Evolutionary conservation across 192 early-diverging fungal species (phyloP).

Genomic region (Entophlyctis luteolus): DNA sequence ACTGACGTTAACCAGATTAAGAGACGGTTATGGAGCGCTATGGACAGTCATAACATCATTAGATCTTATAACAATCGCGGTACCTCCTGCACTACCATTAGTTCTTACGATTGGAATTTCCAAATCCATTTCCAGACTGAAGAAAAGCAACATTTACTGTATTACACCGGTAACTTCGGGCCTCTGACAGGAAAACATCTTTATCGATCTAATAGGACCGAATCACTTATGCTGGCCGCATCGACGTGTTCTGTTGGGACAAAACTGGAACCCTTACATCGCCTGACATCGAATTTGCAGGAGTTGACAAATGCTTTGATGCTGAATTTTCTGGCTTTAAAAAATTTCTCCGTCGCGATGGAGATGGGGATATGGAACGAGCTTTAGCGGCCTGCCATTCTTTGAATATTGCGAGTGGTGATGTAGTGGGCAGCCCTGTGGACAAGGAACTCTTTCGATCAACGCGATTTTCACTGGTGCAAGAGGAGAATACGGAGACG

Average conservation of each 20-base stretch:
- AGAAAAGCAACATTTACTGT: constrained; percentile 37
- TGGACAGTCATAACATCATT: constrained; percentile 34
- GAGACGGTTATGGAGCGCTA: constrained; percentile 5
- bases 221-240: constrained; percentile 39
- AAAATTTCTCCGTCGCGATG: background rate
- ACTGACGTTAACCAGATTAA: constrained; percentile 6
- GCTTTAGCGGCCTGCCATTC: constrained; percentile 61
- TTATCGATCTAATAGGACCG: constrained; percentile 22
- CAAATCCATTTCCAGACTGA: constrained; percentile 33
- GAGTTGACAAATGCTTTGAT: background rate
- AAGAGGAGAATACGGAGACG: constrained; percentile 6
- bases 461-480: constrained; percentile 47
- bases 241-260: constrained; percentile 50
- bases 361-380: constrained; percentile 25
- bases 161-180: constrained; percentile 29
- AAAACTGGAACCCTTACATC: constrained; percentile 40
- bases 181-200: background rate
- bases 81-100: constrained; percentile 48
- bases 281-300: constrained; percentile 6
- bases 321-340: background rate
- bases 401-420: constrained; percentile 51
- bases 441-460: constrained; percentile 75
- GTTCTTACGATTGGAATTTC: constrained; percentile 42
- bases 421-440: constrained; percentile 68
- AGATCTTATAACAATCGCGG: constrained; percentile 48